Evolutionary conservation across 345 rosid genomes (phyloP).

Genomic region (Fremontodendron californicum): DNA sequence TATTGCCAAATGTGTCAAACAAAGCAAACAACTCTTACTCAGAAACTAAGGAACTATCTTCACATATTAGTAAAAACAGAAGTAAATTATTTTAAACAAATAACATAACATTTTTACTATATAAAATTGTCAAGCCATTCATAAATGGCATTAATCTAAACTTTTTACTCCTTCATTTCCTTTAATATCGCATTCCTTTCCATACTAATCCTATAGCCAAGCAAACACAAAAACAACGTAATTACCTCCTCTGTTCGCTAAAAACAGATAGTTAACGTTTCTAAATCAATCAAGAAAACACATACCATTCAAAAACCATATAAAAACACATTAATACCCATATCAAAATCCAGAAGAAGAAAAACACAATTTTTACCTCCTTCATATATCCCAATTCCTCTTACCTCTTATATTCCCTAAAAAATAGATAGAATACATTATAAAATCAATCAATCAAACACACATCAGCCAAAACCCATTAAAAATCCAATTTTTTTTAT

Average conservation of each 20-base stretch:
- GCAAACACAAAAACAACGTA: neutral
- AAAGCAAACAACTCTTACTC: neutral
- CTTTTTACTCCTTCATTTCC: neutral
- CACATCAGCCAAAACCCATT: neutral
- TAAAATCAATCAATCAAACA: too few relatives aligned
- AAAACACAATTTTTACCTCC: neutral
- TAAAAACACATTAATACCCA: neutral
- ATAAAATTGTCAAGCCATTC: neutral
- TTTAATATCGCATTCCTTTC: neutral
- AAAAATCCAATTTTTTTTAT: neutral
- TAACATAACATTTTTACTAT: neutral
- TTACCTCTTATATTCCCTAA: neutral
- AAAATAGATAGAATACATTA: neutral
- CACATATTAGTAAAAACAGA: neutral
- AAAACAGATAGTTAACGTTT: neutral
- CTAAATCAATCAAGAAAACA: neutral
- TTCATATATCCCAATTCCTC: neutral
- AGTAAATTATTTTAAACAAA: neutral
- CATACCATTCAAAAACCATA: neutral
- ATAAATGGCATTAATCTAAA: neutral
- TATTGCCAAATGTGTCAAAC: neutral
- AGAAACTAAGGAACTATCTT: neutral
- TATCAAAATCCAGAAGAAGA: neutral
- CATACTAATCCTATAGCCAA: neutral
- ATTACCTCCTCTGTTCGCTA: neutral